Evolutionary conservation across 768 basidiomycete genomes (phyloP), one percentile per base, ranked within the genome.

Genomic region (Coprinopsis marcescibilis): DNA sequence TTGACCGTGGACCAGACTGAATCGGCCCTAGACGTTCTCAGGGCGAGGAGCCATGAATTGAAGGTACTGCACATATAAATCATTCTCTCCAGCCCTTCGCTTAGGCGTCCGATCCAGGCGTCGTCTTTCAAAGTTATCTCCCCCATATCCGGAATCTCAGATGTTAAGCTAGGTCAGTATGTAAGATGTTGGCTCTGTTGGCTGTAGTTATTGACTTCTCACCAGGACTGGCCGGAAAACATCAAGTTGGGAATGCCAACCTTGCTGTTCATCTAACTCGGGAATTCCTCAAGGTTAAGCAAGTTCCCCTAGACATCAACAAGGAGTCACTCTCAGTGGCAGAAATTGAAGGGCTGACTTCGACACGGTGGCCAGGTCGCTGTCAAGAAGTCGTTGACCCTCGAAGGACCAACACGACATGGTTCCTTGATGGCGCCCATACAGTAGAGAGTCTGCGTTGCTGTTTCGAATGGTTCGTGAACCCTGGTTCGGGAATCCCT

Each of bases 351-450:
- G 93, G 85, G 2, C 69, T 98, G 17, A 65, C 78, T 55, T 65
- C 72, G 15, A 75, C 92, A 3, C 78, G 70, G 50, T 99, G 96
- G 95, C 94, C 96, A 8, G 96, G 95, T 11, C 80, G 96, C 36
- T 99, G 96, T 61, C 96, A 99, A 65, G 77, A 76, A 7, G 78
- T 95, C 11, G 39, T 47, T 8, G 92, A 94, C 57, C 81, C 82
- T 1, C 59, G 53, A 13, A 60, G 76, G 30, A 41, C 64, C 1
- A 57, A 63, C 13, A 71, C 77, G 5, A 85, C 78, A 2, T 98
- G 96, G 96, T 90, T 83, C 63, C 68, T 99, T 11, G 96, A 98
- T 60, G 96, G 96, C 1, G 94, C 96, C 10, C 96, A 99, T 62
- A 99, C 96, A 0, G 65, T 77, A 11, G 96, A 98, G 60, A 96